A percentile compares a stretch with the other conserved stretches of the same genome.
phyloP scores from a whole-genome alignment of 495 filamentous ascomycete genomes.

The Friedmanniomyces endolithicus region DNA sequence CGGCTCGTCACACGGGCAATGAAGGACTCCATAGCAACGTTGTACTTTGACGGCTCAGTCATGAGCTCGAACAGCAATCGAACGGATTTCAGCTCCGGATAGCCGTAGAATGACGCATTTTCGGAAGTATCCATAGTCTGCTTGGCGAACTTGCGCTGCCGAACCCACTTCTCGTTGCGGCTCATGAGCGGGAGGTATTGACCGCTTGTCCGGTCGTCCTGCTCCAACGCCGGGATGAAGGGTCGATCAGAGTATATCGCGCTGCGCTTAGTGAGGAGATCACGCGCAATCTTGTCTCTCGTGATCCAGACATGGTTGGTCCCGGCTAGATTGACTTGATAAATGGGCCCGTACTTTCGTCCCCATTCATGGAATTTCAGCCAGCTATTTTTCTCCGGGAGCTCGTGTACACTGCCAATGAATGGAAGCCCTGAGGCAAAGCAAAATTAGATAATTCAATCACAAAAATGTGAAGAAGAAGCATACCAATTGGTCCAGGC shows the following conservation, averaged over 20 bases:
- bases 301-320: conserved; percentile 48
- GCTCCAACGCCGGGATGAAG: conserved; percentile 31
- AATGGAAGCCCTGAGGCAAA: conserved; percentile 39
- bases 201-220: conserved; percentile 43
- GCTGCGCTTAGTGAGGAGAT: conserved; percentile 47
- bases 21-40: conserved; percentile 46
- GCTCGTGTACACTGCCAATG: conserved; percentile 46
- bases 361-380: conserved; percentile 52
- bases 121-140: conserved; percentile 41
- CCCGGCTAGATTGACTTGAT: conserved; percentile 45
- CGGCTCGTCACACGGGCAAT: conserved; percentile 45
- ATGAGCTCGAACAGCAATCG: conserved; percentile 37
- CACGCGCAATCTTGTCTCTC: conserved; percentile 42
- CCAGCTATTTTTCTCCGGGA: conserved; percentile 40
- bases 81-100: conserved; percentile 42
- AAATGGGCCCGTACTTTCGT: conserved; percentile 50
- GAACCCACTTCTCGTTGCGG: conserved; percentile 38
- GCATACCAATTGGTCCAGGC: conserved; percentile 29
- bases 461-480: background rate
- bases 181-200: conserved; percentile 45
- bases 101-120: conserved; percentile 35
- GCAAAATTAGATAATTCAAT: background rate
- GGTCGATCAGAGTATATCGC: conserved; percentile 53
- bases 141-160: conserved; percentile 47
- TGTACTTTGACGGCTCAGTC: conserved; percentile 37